Base-by-base conservation (phyloP, 1,284 basidiomycete species). In the Uromyces viciae-fabae region DNA sequence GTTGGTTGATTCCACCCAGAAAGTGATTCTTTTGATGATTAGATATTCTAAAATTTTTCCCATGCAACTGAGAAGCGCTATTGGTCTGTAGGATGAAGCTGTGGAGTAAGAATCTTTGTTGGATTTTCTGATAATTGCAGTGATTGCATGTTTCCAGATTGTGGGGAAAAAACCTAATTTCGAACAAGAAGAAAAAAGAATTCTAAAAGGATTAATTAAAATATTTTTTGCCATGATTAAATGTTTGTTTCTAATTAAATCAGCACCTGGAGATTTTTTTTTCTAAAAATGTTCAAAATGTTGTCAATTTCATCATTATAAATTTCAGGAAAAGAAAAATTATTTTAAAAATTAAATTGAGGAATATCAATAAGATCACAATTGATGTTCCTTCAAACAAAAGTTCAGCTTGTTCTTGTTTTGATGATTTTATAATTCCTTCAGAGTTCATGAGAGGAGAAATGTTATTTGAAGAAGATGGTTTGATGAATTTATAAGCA, bases 311-410 rank as follows among this genome's bases (percentile, higher is more conserved):
- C 33, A 19, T 28, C 1, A 3, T 38, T 7, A 5, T 56, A 28
- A 25, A 76, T 64, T 4, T 3, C 14, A 33, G 69, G 49, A 38
- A 72, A 72, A n/a, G 3, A 5, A 49, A 22, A 28, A n/a, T n/a
- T n/a, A n/a, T 72, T 64, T 19, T 4, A 5, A 4, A n/a, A 22
- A 2, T 11, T 19, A 19, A 7, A 25, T 40, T 17, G 38, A 28
- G 22, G 19, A 31, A 76, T 76, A 38, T 76, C 43, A 19, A 4
- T 15, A 5, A 49, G 7, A 43, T 76, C 40, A 17, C 38, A 19
- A 43, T 62, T 28, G 73, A 75, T 2, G 74, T 76, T 25, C 73
- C 54, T 15, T 60, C 36, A 28, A 75, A 75, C 2, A 75, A 36
- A 22, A 75, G 38, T 28, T 25, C 14, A 7, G 5, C 46, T 40